These are phyloP conservation scores for Candida incommunis DNA, from an alignment of 805 yeast species.

Conservation along the genomic window DNA sequence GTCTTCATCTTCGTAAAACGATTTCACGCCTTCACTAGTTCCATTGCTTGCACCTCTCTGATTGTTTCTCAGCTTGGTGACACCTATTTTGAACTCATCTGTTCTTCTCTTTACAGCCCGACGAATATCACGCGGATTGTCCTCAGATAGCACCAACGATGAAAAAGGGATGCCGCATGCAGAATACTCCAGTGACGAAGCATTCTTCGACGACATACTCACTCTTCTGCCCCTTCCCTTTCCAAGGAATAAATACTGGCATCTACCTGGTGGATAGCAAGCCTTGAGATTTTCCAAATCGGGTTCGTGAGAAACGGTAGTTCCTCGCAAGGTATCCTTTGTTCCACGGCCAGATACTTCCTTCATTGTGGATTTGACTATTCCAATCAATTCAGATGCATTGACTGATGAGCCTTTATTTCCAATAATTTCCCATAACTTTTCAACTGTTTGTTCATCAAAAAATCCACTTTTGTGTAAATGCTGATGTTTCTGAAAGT, in stretches of 20 bases:
- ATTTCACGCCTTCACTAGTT: slow-evolving; percentile 4
- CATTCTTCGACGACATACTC: too few relatives aligned
- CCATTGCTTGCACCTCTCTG: too few relatives aligned
- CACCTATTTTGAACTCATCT: slow-evolving; percentile 3
- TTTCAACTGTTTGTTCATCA: slow-evolving; percentile 41
- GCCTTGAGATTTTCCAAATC: slow-evolving; percentile 21
- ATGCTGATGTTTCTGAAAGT: slow-evolving; percentile 62
- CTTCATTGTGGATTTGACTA: slow-evolving; percentile 59
- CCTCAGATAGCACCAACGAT: slow-evolving; percentile 8
- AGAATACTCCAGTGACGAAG: slow-evolving; percentile 9
- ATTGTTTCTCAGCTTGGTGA: background rate
- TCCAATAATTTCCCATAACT: slow-evolving; percentile 33
- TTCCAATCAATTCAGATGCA: slow-evolving; percentile 24
- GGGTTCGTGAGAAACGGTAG: slow-evolving; percentile 21
- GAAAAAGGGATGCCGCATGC: slow-evolving; percentile 9
- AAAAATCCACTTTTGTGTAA: slow-evolving; percentile 37
- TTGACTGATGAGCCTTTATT: slow-evolving; percentile 22
- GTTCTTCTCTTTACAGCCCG: background rate
- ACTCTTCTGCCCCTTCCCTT: slow-evolving; percentile 29
- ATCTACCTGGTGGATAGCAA: slow-evolving; percentile 20
- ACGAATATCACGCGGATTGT: slow-evolving; percentile 3
- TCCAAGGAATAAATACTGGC: slow-evolving; percentile 31
- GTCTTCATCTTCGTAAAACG: slow-evolving; percentile 1
- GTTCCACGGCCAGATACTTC: slow-evolving; percentile 35
- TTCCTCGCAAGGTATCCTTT: slow-evolving; percentile 8